Percentiles rank a stretch among this genome's conserved stretches.
These are phyloP conservation scores for Blumeria hordei DNA, from an alignment of 2,329 filamentous ascomycete genomes.

Conservation along the genomic window DNA sequence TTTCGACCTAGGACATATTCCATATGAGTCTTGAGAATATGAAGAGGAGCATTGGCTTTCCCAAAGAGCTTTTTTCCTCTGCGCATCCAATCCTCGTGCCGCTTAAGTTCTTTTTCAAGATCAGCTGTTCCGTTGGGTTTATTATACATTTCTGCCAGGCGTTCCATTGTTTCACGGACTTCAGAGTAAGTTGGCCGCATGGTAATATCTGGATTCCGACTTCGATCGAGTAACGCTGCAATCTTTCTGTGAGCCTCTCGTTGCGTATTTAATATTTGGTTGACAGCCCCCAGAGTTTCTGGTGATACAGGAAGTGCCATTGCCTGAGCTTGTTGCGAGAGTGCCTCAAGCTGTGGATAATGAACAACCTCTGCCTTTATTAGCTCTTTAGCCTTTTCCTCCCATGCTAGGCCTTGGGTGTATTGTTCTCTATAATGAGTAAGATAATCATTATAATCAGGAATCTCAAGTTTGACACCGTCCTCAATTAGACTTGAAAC, in stretches of 20 bases:
- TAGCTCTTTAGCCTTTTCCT: constrained; percentile 74
- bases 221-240: constrained; percentile 54
- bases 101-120: constrained; percentile 78
- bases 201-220: constrained; percentile 47
- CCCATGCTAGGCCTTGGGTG: constrained; percentile 63
- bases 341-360: constrained; percentile 79
- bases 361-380: constrained; percentile 82
- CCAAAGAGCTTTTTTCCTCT: constrained; percentile 94
- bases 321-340: constrained; percentile 55
- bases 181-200: constrained; percentile 72
- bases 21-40: constrained; percentile 88
- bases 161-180: constrained; percentile 73
- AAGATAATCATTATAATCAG: constrained; percentile 58
- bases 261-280: constrained; percentile 86
- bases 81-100: constrained; percentile 97
- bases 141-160: constrained; percentile 69
- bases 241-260: constrained; percentile 83
- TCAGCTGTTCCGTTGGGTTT: constrained; percentile 81
- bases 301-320: constrained; percentile 55
- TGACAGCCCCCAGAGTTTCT: constrained; percentile 59
- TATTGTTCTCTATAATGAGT: constrained; percentile 53
- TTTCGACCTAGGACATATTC: constrained; percentile 82
- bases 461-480: constrained; percentile 53
- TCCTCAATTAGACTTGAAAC: constrained; percentile 58
- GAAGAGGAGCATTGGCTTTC: constrained; percentile 88